phyloP scores from a whole-genome alignment of 1,139 yeast species.

The Sugiyamaella neomexicana region DNA sequence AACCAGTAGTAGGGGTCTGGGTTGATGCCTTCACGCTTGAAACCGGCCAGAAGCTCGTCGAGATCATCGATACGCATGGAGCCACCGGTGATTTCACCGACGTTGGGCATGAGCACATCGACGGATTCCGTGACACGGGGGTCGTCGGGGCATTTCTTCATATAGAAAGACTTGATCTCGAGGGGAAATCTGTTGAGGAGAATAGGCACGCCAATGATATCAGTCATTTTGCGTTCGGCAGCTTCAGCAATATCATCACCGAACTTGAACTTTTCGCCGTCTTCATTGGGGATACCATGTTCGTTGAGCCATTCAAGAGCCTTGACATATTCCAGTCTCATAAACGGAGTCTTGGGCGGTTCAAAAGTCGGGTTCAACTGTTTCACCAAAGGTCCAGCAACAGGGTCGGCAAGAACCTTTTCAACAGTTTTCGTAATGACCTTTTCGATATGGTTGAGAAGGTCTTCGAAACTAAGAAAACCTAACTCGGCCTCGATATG shows the following conservation, averaged over 20 bases:
- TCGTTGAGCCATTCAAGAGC: conserved; percentile 97
- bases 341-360: conserved; percentile 82
- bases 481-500: conserved; percentile 95
- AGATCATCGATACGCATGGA: conserved; percentile 91
- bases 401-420: conserved; percentile 82
- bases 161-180: conserved; percentile 95
- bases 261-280: conserved; percentile 85
- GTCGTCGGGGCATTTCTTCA: conserved; percentile 90
- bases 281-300: conserved; percentile 90
- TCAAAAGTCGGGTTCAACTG: conserved; percentile 90
- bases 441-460: conserved; percentile 80
- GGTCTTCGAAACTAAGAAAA: conserved; percentile 81
- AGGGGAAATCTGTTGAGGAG: conserved; percentile 93
- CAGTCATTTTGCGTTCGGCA: conserved; percentile 98
- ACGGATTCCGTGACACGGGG: conserved; percentile 96
- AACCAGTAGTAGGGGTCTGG: conserved; percentile 90
- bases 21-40: conserved; percentile 87
- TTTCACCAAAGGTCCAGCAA: conserved; percentile 83
- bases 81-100: conserved; percentile 98
- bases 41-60: conserved; percentile 84
- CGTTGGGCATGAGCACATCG: conserved; percentile 97
- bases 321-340: conserved; percentile 84
- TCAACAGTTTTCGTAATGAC: conserved; percentile 68
- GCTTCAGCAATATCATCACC: conserved; percentile 99
- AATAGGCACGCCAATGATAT: conserved; percentile 87